Base-by-base conservation (phyloP, 2,329 filamentous ascomycete species). In the Trichophyton mentagrophytes region DNA sequence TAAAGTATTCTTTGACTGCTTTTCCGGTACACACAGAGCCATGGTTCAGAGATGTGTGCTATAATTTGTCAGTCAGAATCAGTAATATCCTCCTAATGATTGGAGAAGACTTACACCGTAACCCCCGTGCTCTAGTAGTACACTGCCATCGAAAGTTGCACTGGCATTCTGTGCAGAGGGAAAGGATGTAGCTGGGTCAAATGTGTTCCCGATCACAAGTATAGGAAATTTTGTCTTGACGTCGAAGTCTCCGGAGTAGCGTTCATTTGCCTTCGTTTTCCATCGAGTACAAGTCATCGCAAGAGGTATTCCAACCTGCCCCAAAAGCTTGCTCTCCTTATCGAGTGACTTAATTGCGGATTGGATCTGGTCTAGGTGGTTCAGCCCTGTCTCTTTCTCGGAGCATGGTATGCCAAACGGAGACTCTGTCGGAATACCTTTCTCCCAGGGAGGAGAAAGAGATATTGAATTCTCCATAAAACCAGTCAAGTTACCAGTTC, bases 21-120 rank as follows among this genome's bases (percentile, higher is more conserved):
- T 64, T 61, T 4, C 67, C 58, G 3, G 67, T 69, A 63, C 75
- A 77, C 4, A 63, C 60, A 1, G 72, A 75, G 3, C 70, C 69
- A 1, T 67, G 63, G n/a, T 59, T 63, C 5, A 70, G 36, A 1
- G 66, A 69, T 38, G 53, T 51, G 53, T 68, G 61, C 61, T 61
- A 15, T 33, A 25, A 49, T 30, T 30, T 6, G 27, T 30, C n/a
- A 38, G 33, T 15, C 27, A 27, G 25, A 47, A 30, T 30, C 25
- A 27, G 25, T 30, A 30, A 27, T 27, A 27, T 27, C 6, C 25
- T 30, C 27, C 6, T 30, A 6, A 53, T 6, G 44, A 8, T 20
- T 17, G 42, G 46, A 53, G n/a, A 51, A 25, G n/a, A 58, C 61
- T 22, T 58, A 62, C 61, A 11, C 67, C 67, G 59, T 68, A 67